phyloP scores from a whole-genome alignment of 345 rosid genomes.

The Melaleuca quinquenervia region DNA sequence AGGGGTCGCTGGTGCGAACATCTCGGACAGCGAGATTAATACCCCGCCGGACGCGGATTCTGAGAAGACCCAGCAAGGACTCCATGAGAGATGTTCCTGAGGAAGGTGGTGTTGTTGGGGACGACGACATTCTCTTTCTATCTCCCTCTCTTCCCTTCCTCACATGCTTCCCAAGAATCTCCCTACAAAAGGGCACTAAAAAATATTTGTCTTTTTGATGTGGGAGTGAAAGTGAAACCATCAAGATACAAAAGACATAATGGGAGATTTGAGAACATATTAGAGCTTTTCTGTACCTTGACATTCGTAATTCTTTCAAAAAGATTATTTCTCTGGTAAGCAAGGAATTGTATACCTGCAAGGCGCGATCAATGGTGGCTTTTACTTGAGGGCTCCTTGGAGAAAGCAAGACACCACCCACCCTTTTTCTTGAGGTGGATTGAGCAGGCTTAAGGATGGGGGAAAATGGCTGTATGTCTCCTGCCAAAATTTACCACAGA shows the following conservation, averaged over 20 bases:
- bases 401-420: neutral
- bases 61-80: constrained; percentile 22
- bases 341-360: neutral
- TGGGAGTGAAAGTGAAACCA: neutral
- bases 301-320: neutral
- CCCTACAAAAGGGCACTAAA: neutral
- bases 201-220: neutral
- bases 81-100: constrained; percentile 16
- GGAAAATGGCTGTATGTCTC: neutral
- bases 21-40: constrained; percentile 39
- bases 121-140: neutral
- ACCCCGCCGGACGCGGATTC: constrained; percentile 26
- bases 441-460: neutral
- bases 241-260: neutral
- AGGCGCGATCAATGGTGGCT: neutral
- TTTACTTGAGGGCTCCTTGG: neutral
- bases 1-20: constrained; percentile 40
- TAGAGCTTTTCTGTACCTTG: neutral
- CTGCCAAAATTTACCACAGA: neutral
- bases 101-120: neutral
- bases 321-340: neutral
- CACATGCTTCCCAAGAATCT: neutral
- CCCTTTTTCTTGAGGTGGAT: neutral
- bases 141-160: neutral
- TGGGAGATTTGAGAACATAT: neutral